Percentiles rank a stretch among this genome's conserved stretches.
These are phyloP conservation scores for Bisporella sp. DNA, from an alignment of 2,329 filamentous ascomycete genomes.

Conservation along the genomic window DNA sequence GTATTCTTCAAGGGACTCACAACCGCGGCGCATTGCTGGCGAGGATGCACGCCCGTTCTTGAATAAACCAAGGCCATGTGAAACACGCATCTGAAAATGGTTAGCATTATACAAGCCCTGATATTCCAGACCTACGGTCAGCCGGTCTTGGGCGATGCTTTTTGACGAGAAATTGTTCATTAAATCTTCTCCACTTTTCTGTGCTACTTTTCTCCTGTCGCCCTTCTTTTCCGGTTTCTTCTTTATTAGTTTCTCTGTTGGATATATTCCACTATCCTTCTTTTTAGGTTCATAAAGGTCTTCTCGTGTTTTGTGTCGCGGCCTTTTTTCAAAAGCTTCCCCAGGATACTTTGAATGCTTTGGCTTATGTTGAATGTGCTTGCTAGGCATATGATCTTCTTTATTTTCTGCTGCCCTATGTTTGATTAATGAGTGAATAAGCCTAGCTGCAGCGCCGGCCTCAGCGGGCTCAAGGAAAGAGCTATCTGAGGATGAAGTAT, in stretches of 20 bases:
- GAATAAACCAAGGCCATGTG: conserved; percentile 36
- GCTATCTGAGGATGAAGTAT: conserved; percentile 16
- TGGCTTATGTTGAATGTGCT: too few relatives aligned
- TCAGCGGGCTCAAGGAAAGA: conserved; percentile 14
- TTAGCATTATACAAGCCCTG: conserved; percentile 7
- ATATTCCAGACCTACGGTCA: conserved; percentile 38
- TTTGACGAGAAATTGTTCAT: conserved; percentile 49
- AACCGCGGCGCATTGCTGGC: conserved; percentile 27
- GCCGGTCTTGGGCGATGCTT: conserved; percentile 42
- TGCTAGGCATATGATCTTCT: too few relatives aligned
- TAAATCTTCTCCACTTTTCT: conserved; percentile 34
- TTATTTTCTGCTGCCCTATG: too few relatives aligned
- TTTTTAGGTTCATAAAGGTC: conserved; percentile 46
- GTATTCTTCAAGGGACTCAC: conserved; percentile 24
- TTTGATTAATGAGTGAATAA: too few relatives aligned
- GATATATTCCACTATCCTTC: conserved; percentile 17
- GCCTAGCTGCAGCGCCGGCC: not conserved
- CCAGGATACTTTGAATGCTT: not conserved
- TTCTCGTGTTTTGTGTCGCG: conserved; percentile 48
- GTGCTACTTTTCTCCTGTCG: conserved; percentile 15
- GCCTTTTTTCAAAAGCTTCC: conserved; percentile 36
- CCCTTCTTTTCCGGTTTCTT: conserved; percentile 13
- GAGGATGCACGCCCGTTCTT: conserved; percentile 35
- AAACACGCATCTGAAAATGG: conserved; percentile 28
- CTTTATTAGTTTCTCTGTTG: conserved; percentile 12